A percentile compares a stretch with the other conserved stretches of the same genome.
These are phyloP conservation scores for Pichia nanzhaoensis DNA, from an alignment of 805 yeast species.

Conservation along the genomic window DNA sequence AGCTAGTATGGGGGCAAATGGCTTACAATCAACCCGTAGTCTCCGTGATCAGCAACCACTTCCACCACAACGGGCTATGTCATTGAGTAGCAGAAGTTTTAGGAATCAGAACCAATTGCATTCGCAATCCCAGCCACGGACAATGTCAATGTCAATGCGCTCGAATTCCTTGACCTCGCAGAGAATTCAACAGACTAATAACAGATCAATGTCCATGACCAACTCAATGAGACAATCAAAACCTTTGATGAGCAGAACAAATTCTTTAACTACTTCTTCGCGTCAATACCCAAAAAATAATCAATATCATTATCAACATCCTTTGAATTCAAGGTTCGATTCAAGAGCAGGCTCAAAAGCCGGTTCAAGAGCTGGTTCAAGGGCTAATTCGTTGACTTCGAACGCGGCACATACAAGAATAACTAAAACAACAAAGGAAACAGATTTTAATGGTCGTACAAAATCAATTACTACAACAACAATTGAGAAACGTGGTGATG, in stretches of 20 bases:
- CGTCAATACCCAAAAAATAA: neutral
- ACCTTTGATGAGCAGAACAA: constrained; percentile 13
- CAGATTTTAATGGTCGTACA: constrained; percentile 46
- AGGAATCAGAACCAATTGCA: constrained; percentile 17
- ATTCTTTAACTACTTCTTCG: constrained; percentile 15
- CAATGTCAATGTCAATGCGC: constrained; percentile 25
- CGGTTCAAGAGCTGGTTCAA: constrained; percentile 15
- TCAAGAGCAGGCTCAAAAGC: constrained; percentile 23
- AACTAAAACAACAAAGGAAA: constrained; percentile 44
- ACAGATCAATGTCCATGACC: constrained; percentile 7
- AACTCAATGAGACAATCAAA: constrained; percentile 1
- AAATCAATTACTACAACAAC: constrained; percentile 50
- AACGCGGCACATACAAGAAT: constrained; percentile 29
- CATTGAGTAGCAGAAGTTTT: constrained; percentile 27
- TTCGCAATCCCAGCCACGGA: constrained; percentile 4
- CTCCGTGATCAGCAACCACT: constrained; percentile 1
- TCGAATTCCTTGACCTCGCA: constrained; percentile 8
- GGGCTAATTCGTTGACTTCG: constrained; percentile 27
- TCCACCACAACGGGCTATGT: constrained; percentile 24
- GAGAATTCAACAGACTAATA: constrained; percentile 5
- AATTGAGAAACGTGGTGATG: constrained; percentile 41
- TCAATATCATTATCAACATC: neutral
- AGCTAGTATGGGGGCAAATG: constrained; percentile 7
- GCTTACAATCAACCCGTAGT: constrained; percentile 4
- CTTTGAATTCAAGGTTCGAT: neutral